A percentile compares a stretch with the other conserved stretches of the same genome.
These are phyloP conservation scores for Naganishia liquefaciens DNA, from an alignment of 1,284 basidiomycete genomes.

Conservation along the genomic window DNA sequence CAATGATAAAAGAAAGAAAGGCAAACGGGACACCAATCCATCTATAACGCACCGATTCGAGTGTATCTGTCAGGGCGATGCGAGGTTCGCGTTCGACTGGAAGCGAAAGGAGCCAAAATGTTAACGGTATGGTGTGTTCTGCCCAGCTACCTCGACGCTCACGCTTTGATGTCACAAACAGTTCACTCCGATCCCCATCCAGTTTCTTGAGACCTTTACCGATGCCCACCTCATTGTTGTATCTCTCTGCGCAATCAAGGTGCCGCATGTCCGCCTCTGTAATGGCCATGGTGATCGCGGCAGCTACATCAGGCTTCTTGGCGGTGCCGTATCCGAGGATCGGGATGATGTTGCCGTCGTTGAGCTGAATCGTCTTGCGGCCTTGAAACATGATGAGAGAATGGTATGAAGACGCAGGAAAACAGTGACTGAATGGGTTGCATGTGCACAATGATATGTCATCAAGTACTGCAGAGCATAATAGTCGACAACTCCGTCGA, in stretches of 20 bases:
- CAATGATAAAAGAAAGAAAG: not conserved
- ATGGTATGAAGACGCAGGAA: not conserved
- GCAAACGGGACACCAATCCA: no score
- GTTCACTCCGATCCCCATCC: conserved; percentile 56
- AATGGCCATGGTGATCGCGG: not conserved
- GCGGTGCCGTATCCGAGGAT: not conserved
- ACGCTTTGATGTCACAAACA: conserved; percentile 60
- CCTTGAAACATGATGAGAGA: not conserved
- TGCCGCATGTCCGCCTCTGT: not conserved
- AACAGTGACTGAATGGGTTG: not conserved
- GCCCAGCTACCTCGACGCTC: conserved; percentile 30
- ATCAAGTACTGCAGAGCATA: no score
- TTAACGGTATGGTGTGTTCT: conserved; percentile 1
- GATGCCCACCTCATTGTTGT: conserved; percentile 58
- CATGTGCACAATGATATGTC: not conserved
- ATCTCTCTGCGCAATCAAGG: conserved; percentile 32
- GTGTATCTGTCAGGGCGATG: conserved; percentile 41
- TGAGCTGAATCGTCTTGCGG: not conserved
- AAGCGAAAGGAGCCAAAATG: not conserved
- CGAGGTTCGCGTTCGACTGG: conserved; percentile 34
- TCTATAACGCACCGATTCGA: conserved; percentile 40
- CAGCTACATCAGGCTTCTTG: not conserved
- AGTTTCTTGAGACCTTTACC: conserved; percentile 59
- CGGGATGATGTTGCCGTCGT: not conserved
- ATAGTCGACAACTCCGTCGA: no score